Conservation (phyloP, 805 yeast genomes). For the Cyberlindnera samutprakarnensis region DNA sequence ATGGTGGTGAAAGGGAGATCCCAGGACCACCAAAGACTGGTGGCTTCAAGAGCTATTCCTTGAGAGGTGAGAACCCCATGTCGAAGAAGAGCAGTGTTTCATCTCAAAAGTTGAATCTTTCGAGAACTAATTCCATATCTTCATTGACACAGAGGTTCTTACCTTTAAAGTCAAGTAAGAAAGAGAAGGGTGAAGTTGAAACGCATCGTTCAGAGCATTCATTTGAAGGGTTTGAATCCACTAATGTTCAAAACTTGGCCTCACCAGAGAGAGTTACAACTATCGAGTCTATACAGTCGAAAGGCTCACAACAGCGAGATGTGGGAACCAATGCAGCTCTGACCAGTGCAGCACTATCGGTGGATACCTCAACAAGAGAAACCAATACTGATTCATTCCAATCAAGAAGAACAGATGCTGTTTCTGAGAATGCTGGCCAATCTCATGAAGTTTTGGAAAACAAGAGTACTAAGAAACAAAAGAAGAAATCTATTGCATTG, state of each 20-base stretch:
- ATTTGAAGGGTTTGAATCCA: neutral
- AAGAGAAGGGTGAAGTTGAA: neutral
- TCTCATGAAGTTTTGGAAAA: too few relatives aligned
- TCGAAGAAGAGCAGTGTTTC: neutral
- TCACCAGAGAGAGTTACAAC: neutral
- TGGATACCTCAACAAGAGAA: too few relatives aligned
- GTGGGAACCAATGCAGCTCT: too few relatives aligned
- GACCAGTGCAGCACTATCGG: too few relatives aligned
- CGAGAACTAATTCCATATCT: constrained; percentile 11
- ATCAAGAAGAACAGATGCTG: too few relatives aligned
- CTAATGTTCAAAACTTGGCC: neutral
- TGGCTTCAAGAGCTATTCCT: constrained; percentile 14
- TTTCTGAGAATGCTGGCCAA: too few relatives aligned
- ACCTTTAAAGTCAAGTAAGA: neutral
- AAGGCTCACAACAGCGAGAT: too few relatives aligned
- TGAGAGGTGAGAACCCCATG: constrained; percentile 8
- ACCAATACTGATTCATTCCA: too few relatives aligned
- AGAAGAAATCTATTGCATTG: neutral
- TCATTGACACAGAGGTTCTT: constrained; percentile 5
- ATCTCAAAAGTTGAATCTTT: constrained; percentile 1
- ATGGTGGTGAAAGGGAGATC: constrained; percentile 29
- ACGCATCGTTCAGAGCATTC: too few relatives aligned
- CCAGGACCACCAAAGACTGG: constrained; percentile 4
- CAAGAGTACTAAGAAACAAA: neutral
- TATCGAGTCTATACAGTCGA: too few relatives aligned